Base-by-base conservation (phyloP, 441 rosid genomes). In the Melastoma candidum region DNA sequence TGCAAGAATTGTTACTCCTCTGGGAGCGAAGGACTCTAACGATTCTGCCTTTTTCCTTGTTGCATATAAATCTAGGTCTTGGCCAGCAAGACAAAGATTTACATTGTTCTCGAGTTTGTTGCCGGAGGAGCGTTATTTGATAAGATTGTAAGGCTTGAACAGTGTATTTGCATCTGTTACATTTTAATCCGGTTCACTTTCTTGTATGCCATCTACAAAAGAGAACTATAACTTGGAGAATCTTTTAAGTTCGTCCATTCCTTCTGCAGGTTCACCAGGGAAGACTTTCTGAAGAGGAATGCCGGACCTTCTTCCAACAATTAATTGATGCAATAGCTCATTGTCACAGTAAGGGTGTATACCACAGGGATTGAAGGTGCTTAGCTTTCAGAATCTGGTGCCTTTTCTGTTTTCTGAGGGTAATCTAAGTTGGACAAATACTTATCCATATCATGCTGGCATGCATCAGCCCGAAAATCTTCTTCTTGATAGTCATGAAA, bases 111-210 rank as follows among this genome's bases (percentile, higher is more conserved):
- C 44, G 98, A 92, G 89, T 88, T 92, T 63, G 84, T 88, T 61
- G 69, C 85, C 13, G 97, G 98, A 50, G 98, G 98, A 47, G 92
- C 85, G 67, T 82, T 92, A 13, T 84, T 68, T 59, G 98, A 92
- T 74, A 79, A 76, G 77, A 88, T 93, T 62, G 97, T 86, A 71
- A 78, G 95, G 26, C 24, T 9, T 52, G 4, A 29, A 44, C 56
- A 14, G 41, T 32, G 41, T 32, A 32, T 32, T 32, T 32, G 41
- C 5, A 32, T 32, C 41, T 4, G 7, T 32, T 6, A 8, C 41
- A 32, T 32, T 32, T 32, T 32, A 4, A 32, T 32, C 41, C 8
- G 8, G 8, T 4, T 32, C 8, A 32, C 7, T 4, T 32, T 32
- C 41, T 32, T 6, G 41, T 32, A 32, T 32, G 8, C 41, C 41